Evolutionary conservation across 2,329 filamentous ascomycete species (phyloP), one percentile per base, ranked within the genome.

Genomic region (Pseudopyricularia cyperi): DNA sequence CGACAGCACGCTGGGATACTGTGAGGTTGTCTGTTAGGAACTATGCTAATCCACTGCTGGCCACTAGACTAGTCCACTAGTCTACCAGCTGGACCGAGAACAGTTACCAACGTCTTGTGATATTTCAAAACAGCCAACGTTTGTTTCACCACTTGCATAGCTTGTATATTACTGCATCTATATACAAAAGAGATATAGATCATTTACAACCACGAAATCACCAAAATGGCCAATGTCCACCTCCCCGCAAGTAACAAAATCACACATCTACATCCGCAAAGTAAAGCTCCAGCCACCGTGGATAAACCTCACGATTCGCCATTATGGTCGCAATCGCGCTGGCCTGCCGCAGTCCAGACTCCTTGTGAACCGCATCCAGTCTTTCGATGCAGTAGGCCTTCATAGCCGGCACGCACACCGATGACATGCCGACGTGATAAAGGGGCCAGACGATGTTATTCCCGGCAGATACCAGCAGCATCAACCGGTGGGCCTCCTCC

Each of bases 401-500:
- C 57, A 68, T 68, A 48, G 67, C 62, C 3, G 59, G 55, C 1
- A 66, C 65, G 54, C 71, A 74, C 3, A 66, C 68, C 1, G 71
- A 71, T 19, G 71, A 73, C 59, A 73, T 68, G 51, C 73, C 73
- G 7, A 72, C 66, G 11, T 71, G 67, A 52, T 73, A 76, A 3
- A 76, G 63, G 4, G 73, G 73, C 72, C 72, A 75, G 37, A 76
- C 68, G 8, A 74, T 66, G 15, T 70, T 70, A 55, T 73, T 72
- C 24, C 71, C 72, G 1, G 71, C 68, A 8, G 71, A 72, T 0
- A 69, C 71, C 7, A 76, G 62, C 4, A 71, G 69, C 68, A 76
- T 70, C 59, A 74, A 73, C 24, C 72, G 65, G 53, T 68, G 67
- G 1, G 70, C 68, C 42, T 68, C 66, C 46, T 67, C 65, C 7